Evolutionary conservation across 768 basidiomycete species (phyloP), one percentile per base, ranked within the genome.

Genomic region (Trametes villosa): DNA sequence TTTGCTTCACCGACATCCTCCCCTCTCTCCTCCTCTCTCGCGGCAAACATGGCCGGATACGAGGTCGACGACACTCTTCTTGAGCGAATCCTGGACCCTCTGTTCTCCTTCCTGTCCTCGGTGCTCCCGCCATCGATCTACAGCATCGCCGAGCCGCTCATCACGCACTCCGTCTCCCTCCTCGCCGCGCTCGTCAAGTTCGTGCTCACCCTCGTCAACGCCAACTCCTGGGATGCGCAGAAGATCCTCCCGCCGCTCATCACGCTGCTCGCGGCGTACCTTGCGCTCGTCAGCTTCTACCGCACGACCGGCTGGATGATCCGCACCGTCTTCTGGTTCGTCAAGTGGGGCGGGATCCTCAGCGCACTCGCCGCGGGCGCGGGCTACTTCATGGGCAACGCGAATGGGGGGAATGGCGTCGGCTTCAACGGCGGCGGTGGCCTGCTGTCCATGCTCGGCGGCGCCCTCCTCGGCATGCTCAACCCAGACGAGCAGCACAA

Each of bases 231-330:
- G 88, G 82, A 89, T 66, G 77, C 79, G 7, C 86, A 92, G 70
- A 81, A 80, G 29, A 69, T 92, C 47, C 68, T 93, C 20, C 90
- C 91, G 9, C 91, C 91, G 0, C 74, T 92, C 68, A 83, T 94
- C 68, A 87, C 83, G 60, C 72, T 93, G 30, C 72, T 92, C 52
- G 80, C 82, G 5, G 86, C 89, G 20, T 94, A 93, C 73, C 79
- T 92, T 60, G 89, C 89, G 4, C 78, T 94, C n/a, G 62, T 86
- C 41, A 90, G 86, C 70, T 73, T 92, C 53, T 92, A 92, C 75
- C 87, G 89, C 60, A 92, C 92, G 5, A 87, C 91, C 13, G 81
- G 80, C 24, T 92, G 88, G 86, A 78, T 89, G 67, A 74, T 92
- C 63, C 82, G 88, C 60, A 84, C 83, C 33, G 77, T 75, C 27